Evolutionary conservation across 495 filamentous ascomycete species (phyloP).

Genomic region (Tetracladium marchalianum): DNA sequence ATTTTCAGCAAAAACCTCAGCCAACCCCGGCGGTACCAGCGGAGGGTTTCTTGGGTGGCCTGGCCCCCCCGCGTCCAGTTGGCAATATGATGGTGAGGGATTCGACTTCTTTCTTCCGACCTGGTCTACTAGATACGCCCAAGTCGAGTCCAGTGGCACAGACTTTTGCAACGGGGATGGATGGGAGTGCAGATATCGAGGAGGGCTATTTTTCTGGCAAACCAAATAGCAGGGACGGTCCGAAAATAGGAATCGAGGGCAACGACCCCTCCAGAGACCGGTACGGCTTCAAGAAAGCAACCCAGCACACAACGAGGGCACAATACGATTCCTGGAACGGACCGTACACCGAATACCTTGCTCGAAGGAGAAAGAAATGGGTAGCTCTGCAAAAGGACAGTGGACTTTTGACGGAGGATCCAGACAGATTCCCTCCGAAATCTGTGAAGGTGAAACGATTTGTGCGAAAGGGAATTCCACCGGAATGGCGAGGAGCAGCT

Average conservation of each 20-base stretch:
- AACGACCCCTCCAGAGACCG: slow-evolving; percentile 49
- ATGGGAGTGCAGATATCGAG: slow-evolving; percentile 14
- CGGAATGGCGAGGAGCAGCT: slow-evolving; percentile 82
- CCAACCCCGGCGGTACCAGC: slow-evolving; percentile 10
- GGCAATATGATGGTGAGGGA: slow-evolving; percentile 20
- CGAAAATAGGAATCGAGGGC: slow-evolving; percentile 1
- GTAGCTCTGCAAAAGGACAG: slow-evolving; percentile 62
- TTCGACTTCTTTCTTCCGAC: slow-evolving; percentile 27
- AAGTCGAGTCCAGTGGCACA: slow-evolving; percentile 14
- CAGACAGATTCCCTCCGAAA: slow-evolving; percentile 67
- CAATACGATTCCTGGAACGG: slow-evolving; percentile 78
- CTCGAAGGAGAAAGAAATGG: slow-evolving; percentile 74
- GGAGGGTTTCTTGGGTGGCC: slow-evolving; percentile 6
- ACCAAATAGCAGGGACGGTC: slow-evolving; percentile 1
- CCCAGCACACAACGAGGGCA: slow-evolving; percentile 60
- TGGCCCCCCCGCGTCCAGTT: background rate
- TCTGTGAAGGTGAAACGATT: slow-evolving; percentile 79
- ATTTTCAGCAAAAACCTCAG: too few species aligned
- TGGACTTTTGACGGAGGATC: slow-evolving; percentile 59
- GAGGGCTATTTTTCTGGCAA: slow-evolving; percentile 17
- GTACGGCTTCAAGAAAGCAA: slow-evolving; percentile 89
- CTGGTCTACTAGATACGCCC: slow-evolving; percentile 5
- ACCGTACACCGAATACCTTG: slow-evolving; percentile 57
- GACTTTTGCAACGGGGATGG: slow-evolving; percentile 10
- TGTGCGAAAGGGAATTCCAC: slow-evolving; percentile 90